Conservation (phyloP, 2,329 filamentous ascomycete species). For the Akanthomyces dipterigenus region DNA sequence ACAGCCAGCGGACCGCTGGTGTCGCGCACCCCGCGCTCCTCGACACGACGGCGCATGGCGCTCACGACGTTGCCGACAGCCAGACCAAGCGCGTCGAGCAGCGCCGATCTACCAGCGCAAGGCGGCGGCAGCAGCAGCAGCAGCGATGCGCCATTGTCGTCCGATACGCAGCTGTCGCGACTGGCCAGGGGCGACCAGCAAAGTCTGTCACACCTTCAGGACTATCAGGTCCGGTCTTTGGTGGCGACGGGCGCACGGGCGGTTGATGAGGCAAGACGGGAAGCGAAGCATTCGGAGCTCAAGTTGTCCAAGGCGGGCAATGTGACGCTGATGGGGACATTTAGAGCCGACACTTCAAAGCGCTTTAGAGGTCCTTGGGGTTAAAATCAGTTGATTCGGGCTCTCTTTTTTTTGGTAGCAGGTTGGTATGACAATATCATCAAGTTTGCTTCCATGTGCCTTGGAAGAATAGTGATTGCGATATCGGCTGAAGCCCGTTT, state of each 20-base stretch:
- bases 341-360: slow-evolving; percentile 14
- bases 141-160: neutral
- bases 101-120: neutral
- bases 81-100: neutral
- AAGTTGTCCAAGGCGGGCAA: slow-evolving; percentile 14
- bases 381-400: neutral
- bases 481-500: no score
- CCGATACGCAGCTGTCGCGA: slow-evolving; percentile 14
- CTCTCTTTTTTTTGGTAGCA: neutral
- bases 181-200: slow-evolving; percentile 15
- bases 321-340: slow-evolving; percentile 15
- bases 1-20: neutral
- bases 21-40: neutral
- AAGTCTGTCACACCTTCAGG: slow-evolving; percentile 15
- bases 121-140: no score
- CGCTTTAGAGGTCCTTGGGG: slow-evolving; percentile 12
- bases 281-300: slow-evolving; percentile 13
- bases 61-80: neutral
- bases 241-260: slow-evolving; percentile 13
- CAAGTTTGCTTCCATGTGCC: neutral
- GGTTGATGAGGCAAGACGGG: slow-evolving; percentile 12
- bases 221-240: slow-evolving; percentile 17
- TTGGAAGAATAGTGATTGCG: no score
- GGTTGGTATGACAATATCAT: neutral
- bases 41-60: neutral